Evolutionary conservation across 2,329 filamentous ascomycete species (phyloP), one percentile per base, ranked within the genome.

Genomic region (Microdochium nivale): DNA sequence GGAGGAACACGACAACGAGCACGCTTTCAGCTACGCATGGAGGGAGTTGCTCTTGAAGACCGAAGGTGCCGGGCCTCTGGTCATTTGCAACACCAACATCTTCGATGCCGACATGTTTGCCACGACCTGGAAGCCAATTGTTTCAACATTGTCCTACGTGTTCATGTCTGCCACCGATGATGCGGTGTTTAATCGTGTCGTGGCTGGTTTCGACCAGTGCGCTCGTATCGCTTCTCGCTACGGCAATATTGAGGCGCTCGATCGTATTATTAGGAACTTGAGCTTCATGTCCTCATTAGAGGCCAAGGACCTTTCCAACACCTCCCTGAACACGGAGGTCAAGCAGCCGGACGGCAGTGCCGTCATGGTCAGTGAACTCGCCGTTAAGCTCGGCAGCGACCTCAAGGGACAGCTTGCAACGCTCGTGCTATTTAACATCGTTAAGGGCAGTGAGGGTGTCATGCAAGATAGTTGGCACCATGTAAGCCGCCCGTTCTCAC

Each of bases 101-200:
- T 99, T 90, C 67, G 95, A 99, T 67, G 89, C 91, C 3, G 91
- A 99, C 65, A 96, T 99, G 89, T 99, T 99, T 67, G 84, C 87
- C 52, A 87, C 90, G 23, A 96, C 91, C 0, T 99, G 95, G 94
- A 90, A 83, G 65, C 92, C 95, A 0, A 90, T 99, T 49, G 80
- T 99, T 35, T 91, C 94, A 3, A 97, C 95, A 0, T 74, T 99
- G 51, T 95, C 94, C 13, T 99, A 97, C 64, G 94, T 99, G 3
- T 99, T 99, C 73, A 95, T 97, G 86, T 97, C 92, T 33, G 95
- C 95, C 16, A 95, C 90, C 0, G 95, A 99, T 63, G 94, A 99
- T 66, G 79, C 92, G 0, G 94, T 99, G 2, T 99, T 96, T 65
- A 89, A 89, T 33, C 83, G 94, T 54, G 88, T 99, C 19, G 90